Conservation (phyloP, 2,329 filamentous ascomycete genomes). For the Talaromyces sp. region DNA sequence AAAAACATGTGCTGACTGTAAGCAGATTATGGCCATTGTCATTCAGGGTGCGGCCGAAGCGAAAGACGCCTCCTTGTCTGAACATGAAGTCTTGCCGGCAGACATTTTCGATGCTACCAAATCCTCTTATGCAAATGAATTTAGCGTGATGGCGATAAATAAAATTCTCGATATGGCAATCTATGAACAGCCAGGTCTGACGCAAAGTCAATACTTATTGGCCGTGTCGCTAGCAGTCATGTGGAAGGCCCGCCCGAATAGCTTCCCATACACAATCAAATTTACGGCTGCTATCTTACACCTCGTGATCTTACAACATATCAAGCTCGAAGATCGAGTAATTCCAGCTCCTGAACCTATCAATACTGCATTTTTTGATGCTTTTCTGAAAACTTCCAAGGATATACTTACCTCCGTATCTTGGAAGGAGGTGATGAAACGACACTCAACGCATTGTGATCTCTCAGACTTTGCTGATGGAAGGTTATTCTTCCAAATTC, state of each 20-base stretch:
- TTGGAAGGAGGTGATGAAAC: neutral
- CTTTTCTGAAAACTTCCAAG: neutral
- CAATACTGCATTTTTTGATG: neutral
- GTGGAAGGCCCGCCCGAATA: neutral
- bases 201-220: neutral
- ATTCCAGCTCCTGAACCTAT: neutral
- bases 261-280: neutral
- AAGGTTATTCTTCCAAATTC: neutral
- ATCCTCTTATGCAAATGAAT: neutral
- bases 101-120: neutral
- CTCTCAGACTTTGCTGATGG: neutral
- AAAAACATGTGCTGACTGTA: neutral
- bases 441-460: neutral
- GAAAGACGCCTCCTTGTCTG: neutral
- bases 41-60: neutral
- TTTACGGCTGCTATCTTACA: neutral
- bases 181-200: neutral
- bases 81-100: neutral
- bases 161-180: neutral
- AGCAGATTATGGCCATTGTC: slow-evolving; percentile 9
- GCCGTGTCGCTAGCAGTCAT: neutral
- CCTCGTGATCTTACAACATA: neutral
- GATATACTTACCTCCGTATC: neutral
- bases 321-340: neutral
- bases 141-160: neutral